phyloP scores from a whole-genome alignment of 2,329 filamentous ascomycete species.

The Neofusicoccum laricinum region DNA sequence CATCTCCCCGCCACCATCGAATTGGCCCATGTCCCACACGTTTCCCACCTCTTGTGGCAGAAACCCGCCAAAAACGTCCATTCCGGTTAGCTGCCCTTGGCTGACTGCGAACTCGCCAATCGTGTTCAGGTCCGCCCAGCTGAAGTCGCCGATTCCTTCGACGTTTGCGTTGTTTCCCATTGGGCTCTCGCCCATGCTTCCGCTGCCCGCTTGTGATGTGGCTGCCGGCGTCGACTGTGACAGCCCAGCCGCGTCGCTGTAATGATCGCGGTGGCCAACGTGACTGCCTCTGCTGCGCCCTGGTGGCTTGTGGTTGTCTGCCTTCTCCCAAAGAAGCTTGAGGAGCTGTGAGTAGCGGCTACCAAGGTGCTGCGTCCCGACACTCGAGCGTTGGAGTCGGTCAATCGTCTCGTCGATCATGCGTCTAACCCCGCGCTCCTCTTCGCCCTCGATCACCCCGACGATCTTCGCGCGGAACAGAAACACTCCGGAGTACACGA shows the following conservation, averaged over 20 bases:
- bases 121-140: conserved; percentile 48
- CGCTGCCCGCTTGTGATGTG: conserved; percentile 20
- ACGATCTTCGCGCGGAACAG: conserved; percentile 48
- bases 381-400: conserved; percentile 42
- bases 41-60: conserved; percentile 37
- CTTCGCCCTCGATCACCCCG: conserved; percentile 46
- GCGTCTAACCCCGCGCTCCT: conserved; percentile 45
- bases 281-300: conserved; percentile 7
- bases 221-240: conserved; percentile 25
- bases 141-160: conserved; percentile 49
- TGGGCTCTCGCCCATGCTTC: conserved; percentile 11
- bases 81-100: conserved; percentile 25
- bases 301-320: conserved; percentile 20
- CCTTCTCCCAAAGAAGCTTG: conserved; percentile 49
- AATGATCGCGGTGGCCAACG: not conserved
- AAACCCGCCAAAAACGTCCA: conserved; percentile 31
- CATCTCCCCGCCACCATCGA: conserved; percentile 10
- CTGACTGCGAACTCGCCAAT: conserved; percentile 49
- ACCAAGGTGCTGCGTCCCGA: conserved; percentile 45
- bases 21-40: conserved; percentile 20
- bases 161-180: conserved; percentile 31
- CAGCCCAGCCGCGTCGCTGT: conserved; percentile 24
- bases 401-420: conserved; percentile 48
- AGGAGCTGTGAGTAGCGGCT: conserved; percentile 47
- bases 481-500: conserved; percentile 49